Evolutionary conservation across 2,329 filamentous ascomycete species (phyloP).

Genomic region (Beauveria scarabaeidicola): DNA sequence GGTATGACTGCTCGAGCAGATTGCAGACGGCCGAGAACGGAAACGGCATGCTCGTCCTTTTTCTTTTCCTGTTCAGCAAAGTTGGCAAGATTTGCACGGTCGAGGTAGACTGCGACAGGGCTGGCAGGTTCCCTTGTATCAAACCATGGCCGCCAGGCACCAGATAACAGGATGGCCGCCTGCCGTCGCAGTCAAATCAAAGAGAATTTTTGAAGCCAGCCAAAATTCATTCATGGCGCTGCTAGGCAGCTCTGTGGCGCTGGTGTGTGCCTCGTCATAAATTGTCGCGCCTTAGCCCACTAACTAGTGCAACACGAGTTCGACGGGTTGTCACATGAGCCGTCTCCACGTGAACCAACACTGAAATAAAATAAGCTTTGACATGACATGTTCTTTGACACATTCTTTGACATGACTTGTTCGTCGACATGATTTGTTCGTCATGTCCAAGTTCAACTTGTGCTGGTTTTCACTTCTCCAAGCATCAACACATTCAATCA

Average conservation of each 20-base stretch:
- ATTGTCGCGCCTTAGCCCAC: background rate
- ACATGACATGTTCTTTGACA: background rate
- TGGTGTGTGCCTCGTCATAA: conserved; percentile 3
- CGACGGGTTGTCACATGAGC: conserved; percentile 7
- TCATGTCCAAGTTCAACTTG: background rate
- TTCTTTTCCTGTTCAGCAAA: too few relatives aligned
- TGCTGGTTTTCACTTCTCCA: background rate
- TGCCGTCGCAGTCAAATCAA: background rate
- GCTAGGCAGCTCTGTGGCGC: background rate
- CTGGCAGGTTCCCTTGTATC: background rate
- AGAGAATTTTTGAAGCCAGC: background rate
- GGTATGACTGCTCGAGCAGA: conserved; percentile 60
- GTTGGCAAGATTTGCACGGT: too few relatives aligned
- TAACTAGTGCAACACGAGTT: background rate
- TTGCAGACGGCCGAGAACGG: conserved; percentile 65
- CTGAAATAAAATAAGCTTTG: background rate
- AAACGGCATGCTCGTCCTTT: conserved; percentile 32
- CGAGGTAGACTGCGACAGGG: background rate
- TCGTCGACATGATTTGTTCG: background rate
- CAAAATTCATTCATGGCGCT: background rate
- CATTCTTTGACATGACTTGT: background rate
- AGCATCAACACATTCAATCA: background rate
- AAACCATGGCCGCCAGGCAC: background rate
- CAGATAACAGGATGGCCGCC: background rate
- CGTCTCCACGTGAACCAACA: background rate